Evolutionary conservation across 768 basidiomycete genomes (phyloP).

Genomic region (Pholiota molesta): DNA sequence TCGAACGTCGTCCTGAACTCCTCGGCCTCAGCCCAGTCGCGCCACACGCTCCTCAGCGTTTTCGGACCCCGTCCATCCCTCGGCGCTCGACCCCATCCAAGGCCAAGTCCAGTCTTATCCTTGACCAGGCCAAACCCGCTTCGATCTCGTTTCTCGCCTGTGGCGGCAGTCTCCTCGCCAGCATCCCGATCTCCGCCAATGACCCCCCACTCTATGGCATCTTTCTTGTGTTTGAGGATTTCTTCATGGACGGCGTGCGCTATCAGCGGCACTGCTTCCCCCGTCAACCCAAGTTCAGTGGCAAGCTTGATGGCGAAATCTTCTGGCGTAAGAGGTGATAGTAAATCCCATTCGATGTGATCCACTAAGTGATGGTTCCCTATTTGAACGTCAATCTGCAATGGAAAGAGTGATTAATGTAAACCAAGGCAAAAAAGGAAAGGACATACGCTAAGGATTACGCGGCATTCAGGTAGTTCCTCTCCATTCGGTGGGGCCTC

Average conservation of each 20-base stretch:
- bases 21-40: slow-evolving; percentile 92
- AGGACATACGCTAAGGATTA: slow-evolving; percentile 73
- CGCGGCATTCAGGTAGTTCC: slow-evolving; percentile 77
- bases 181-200: slow-evolving; percentile 57
- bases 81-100: slow-evolving; percentile 77
- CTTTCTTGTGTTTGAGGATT: slow-evolving; percentile 92
- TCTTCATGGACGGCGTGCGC: slow-evolving; percentile 96
- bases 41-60: slow-evolving; percentile 84
- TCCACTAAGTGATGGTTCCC: slow-evolving; percentile 89
- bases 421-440: slow-evolving; percentile 1
- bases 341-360: slow-evolving; percentile 99
- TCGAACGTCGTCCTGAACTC: slow-evolving; percentile 90
- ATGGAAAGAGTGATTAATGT: neutral
- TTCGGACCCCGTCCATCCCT: slow-evolving; percentile 82
- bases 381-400: slow-evolving; percentile 97
- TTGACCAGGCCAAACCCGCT: slow-evolving; percentile 62
- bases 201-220: slow-evolving; percentile 93
- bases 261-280: slow-evolving; percentile 87
- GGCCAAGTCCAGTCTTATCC: slow-evolving; percentile 81
- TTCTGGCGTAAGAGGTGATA: slow-evolving; percentile 89
- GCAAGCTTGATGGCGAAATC: slow-evolving; percentile 80
- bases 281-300: slow-evolving; percentile 82
- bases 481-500: slow-evolving; percentile 47
- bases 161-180: slow-evolving; percentile 27
- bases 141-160: slow-evolving; percentile 44